These are phyloP conservation scores for Tulasnella sp. DNA, from an alignment of 768 basidiomycete species.

Conservation along the genomic window DNA sequence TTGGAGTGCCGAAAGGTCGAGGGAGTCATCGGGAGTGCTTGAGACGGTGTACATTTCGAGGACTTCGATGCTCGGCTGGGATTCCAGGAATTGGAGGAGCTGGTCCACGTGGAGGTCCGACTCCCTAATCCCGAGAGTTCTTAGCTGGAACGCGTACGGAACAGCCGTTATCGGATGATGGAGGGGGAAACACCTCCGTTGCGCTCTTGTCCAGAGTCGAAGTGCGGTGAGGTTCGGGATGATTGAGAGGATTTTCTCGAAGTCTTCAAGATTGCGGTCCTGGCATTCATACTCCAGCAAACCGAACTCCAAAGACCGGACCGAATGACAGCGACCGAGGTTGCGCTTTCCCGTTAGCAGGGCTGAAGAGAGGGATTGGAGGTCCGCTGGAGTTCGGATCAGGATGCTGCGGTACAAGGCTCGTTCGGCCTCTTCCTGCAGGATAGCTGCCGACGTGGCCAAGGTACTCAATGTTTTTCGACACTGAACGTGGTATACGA, in stretches of 20 bases:
- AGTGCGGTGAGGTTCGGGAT: not conserved
- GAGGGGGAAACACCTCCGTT: not conserved
- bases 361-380: not conserved
- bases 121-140: not conserved
- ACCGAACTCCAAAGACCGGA: not conserved
- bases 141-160: not conserved
- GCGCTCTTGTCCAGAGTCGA: not conserved
- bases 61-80: conserved; percentile 2
- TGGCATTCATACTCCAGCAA: not conserved
- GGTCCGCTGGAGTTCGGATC: not conserved
- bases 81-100: not conserved
- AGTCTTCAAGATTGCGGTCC: not conserved
- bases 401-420: not conserved
- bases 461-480: not conserved
- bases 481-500: not conserved
- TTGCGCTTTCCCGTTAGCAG: not conserved
- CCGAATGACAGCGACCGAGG: not conserved
- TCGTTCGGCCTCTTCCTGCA: not conserved
- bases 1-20: not conserved
- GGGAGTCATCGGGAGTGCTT: not conserved
- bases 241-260: not conserved
- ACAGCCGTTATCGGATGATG: not conserved
- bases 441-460: not conserved
- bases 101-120: not conserved
- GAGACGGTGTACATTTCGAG: not conserved